Percentiles rank a stretch among this genome's conserved stretches.
Conservation (phyloP, 2,329 filamentous ascomycete species). For the Xenoacremonium recifei region DNA sequence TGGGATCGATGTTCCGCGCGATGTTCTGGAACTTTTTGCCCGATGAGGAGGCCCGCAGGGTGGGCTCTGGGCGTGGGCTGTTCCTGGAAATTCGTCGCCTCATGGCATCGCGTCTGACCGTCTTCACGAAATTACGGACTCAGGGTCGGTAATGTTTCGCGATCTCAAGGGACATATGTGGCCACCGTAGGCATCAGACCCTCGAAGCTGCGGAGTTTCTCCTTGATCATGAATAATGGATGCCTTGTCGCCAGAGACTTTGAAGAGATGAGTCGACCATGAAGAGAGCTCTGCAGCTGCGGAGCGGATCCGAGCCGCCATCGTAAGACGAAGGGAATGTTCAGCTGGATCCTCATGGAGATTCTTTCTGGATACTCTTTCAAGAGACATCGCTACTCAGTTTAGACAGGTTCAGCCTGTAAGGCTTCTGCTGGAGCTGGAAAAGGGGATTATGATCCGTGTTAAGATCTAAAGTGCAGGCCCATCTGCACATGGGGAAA, state of each 20-base stretch:
- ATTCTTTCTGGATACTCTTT: constrained; percentile 3
- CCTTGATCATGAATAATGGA: constrained; percentile 8
- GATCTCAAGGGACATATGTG: too few relatives aligned
- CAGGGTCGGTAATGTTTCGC: neutral
- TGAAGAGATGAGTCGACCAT: constrained; percentile 12
- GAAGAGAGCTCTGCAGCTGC: constrained; percentile 10
- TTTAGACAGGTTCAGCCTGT: too few relatives aligned
- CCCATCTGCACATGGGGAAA: constrained; percentile 22
- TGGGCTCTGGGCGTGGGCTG: constrained; percentile 14
- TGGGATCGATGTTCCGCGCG: constrained; percentile 13
- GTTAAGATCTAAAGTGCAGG: constrained; percentile 22
- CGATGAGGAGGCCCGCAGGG: constrained; percentile 10
- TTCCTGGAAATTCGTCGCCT: constrained; percentile 14
- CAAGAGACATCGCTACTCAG: too few relatives aligned
- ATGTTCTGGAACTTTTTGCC: constrained; percentile 18
- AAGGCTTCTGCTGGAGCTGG: too few relatives aligned
- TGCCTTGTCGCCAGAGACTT: constrained; percentile 6
- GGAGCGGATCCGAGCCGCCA: constrained; percentile 13
- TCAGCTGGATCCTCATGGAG: constrained; percentile 2
- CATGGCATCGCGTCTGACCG: constrained; percentile 8
- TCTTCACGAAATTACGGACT: constrained; percentile 8
- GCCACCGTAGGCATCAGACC: too few relatives aligned
- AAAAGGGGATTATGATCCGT: too few relatives aligned
- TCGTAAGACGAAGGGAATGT: constrained; percentile 16
- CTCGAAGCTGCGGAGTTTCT: constrained; percentile 3